Base-by-base conservation (phyloP, 768 basidiomycete genomes). In the Mycena maculata region DNA sequence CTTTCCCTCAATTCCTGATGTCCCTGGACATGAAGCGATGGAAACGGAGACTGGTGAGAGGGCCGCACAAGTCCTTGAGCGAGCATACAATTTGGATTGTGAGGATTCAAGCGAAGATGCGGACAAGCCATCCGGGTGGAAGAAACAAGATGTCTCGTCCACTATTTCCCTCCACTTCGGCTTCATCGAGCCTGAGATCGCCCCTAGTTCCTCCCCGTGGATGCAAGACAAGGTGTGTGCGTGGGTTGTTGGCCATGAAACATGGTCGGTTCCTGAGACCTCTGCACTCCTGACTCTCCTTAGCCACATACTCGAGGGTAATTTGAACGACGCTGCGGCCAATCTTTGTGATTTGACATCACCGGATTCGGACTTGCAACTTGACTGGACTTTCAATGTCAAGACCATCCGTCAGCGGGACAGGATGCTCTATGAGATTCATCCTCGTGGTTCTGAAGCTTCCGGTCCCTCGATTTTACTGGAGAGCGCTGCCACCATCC, bases 1-100 rank as follows among this genome's bases (percentile, higher is more conserved):
- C 52, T 41, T 67, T 12, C 59, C 60, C 45, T 47, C 65, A 23
- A 42, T 67, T 45, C 65, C 54, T 50, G 54, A 67, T 62, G 59
- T 69, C 47, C 58, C 62, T 30, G 68, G 61, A 22, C 45, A 36
- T 45, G 38, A 60, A 28, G 11, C 13, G 22, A 28, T 60, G 42
- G 63, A 69, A 31, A 39, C 27, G 36, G 68, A 64, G 47, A 67
- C 59, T 23, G 65, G 65, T 3, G 54, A 61, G 54, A 41, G 53
- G 28, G 65, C 65, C 47, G 31, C 44, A 11, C 47, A 49, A 49
- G 54, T 61, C 41, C 60, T 67, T 28, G 38, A 50, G 53, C 47
- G 45, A 33, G 65, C 54, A 38, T 57, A 67, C 38, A 41, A 50
- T 38, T 22, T 61, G 47, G 41, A 52, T 33, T 30, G 7, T 13